phyloP scores from a whole-genome alignment of 1,284 basidiomycete genomes.

The Papiliotrema flavescens region DNA sequence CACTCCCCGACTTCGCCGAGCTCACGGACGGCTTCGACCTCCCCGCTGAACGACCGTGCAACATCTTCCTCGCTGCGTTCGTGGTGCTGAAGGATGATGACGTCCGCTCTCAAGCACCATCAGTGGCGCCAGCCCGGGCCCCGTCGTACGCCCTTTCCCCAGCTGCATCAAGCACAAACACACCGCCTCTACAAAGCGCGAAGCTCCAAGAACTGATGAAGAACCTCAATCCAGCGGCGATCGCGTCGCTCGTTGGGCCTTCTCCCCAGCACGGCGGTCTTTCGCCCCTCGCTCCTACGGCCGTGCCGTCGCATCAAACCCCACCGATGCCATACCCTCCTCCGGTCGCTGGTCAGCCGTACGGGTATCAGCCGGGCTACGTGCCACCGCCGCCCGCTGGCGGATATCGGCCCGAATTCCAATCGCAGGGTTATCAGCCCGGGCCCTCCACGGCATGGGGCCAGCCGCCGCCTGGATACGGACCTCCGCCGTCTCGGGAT shows the following conservation, averaged over 20 bases:
- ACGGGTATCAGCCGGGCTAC: too few species aligned
- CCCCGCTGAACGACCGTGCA: constrained; percentile 58
- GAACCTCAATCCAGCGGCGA: constrained; percentile 31
- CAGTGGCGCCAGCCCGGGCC: constrained; percentile 10
- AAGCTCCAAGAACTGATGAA: constrained; percentile 40
- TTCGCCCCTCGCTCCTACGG: neutral
- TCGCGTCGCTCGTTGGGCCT: constrained; percentile 4
- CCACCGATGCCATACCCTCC: neutral
- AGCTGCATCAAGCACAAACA: constrained; percentile 20
- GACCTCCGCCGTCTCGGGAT: too few species aligned
- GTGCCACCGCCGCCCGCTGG: too few species aligned
- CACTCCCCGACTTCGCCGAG: constrained; percentile 79
- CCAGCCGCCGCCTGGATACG: too few species aligned
- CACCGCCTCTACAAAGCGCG: constrained; percentile 36
- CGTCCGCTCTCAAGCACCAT: neutral
- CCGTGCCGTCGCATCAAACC: neutral
- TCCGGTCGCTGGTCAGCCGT: neutral
- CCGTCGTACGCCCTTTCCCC: constrained; percentile 16
- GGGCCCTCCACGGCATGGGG: too few species aligned
- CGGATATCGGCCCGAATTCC: too few species aligned
- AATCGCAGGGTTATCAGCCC: too few species aligned
- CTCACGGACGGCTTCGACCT: constrained; percentile 74
- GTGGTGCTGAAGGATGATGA: constrained; percentile 54
- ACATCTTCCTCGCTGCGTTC: constrained; percentile 78
- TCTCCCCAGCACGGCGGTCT: neutral